Conservation (phyloP, 1,284 basidiomycete genomes). For the Coniferiporia weirii region DNA sequence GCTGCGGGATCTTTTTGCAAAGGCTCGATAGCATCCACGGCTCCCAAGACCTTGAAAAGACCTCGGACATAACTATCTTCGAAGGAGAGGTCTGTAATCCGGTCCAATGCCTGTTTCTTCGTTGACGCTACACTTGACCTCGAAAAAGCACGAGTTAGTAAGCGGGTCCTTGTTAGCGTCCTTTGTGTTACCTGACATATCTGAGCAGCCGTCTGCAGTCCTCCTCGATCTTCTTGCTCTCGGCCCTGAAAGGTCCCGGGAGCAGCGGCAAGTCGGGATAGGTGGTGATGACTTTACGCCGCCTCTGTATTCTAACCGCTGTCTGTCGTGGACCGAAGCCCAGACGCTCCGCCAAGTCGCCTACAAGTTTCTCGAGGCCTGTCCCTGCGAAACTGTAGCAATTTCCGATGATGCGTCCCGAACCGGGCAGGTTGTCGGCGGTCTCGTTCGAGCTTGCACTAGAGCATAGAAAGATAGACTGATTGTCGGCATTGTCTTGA, state of each 20-base stretch:
- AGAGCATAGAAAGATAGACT: no score
- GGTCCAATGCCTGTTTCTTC: not conserved
- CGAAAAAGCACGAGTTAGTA: not conserved
- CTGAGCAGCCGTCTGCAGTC: not conserved
- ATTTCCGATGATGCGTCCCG: not conserved
- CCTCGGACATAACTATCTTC: not conserved
- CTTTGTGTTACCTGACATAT: not conserved
- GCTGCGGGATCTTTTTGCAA: not conserved
- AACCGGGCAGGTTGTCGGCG: not conserved
- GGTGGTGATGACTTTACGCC: not conserved
- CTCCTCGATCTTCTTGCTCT: not conserved
- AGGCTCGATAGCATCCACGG: not conserved
- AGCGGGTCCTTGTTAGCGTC: not conserved
- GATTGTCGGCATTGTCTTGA: no score
- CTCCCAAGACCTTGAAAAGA: not conserved
- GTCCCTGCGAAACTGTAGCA: not conserved
- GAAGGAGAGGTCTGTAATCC: not conserved
- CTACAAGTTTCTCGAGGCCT: not conserved
- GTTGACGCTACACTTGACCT: not conserved
- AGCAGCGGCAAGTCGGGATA: not conserved
- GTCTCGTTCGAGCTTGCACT: not conserved
- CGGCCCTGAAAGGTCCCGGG: not conserved
- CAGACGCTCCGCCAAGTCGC: not conserved
- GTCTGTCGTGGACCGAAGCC: not conserved
- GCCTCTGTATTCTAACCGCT: not conserved